Conservation (phyloP, 495 filamentous ascomycete genomes). For the Xeromyces bisporus region DNA sequence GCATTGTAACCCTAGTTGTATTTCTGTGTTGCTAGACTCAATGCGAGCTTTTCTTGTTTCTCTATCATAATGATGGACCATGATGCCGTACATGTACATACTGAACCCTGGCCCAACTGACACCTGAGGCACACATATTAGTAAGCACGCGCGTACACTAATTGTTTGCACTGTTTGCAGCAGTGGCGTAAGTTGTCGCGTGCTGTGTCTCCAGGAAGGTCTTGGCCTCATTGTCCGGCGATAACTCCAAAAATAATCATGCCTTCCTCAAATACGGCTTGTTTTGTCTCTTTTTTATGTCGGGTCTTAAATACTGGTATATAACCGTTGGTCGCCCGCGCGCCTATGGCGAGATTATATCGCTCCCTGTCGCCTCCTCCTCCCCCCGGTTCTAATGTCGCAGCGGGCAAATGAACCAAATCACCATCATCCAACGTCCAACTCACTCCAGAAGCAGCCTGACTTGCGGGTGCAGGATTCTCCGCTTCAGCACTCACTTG, state of each 20-base stretch:
- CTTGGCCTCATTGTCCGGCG: no score
- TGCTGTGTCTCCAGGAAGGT: no score
- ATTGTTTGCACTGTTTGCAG: not conserved
- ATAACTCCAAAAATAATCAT: no score
- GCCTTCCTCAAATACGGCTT: no score
- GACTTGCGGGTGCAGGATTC: conserved; percentile 1
- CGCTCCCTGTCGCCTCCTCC: conserved; percentile 1
- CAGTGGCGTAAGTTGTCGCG: no score
- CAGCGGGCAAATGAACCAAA: conserved; percentile 8
- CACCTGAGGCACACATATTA: not conserved
- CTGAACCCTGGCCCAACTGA: not conserved
- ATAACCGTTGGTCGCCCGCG: conserved; percentile 7
- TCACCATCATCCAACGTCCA: conserved; percentile 5
- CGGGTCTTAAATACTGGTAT: no score
- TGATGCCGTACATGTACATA: no score
- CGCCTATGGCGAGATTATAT: conserved; percentile 12
- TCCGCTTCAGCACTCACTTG: conserved; percentile 5
- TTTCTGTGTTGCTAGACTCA: conserved; percentile 23
- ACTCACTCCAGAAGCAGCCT: conserved; percentile 5
- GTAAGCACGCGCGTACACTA: not conserved
- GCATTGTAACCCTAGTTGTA: conserved; percentile 31
- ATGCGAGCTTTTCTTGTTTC: conserved; percentile 21
- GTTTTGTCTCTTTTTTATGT: no score
- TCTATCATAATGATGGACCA: not conserved
- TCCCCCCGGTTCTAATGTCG: conserved; percentile 10